Percentiles rank a stretch among this genome's conserved stretches.
These are phyloP conservation scores for Yamadazyma siamensis DNA, from an alignment of 1,139 yeast species.

Conservation along the genomic window DNA sequence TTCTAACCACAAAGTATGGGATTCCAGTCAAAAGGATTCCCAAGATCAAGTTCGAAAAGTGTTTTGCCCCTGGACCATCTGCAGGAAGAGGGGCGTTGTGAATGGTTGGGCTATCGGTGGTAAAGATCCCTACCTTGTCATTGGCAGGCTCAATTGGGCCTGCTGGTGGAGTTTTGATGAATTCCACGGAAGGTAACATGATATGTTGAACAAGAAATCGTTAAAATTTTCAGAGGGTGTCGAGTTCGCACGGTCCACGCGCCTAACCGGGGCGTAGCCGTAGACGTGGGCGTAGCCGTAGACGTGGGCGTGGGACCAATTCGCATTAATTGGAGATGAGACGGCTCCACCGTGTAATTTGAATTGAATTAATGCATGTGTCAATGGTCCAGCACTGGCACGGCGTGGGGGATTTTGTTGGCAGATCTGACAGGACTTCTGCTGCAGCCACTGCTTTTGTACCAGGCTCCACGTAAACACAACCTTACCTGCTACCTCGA, in stretches of 20 bases:
- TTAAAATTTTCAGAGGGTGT: too few relatives aligned
- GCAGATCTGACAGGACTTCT: too few relatives aligned
- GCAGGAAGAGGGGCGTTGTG: slow-evolving; percentile 87
- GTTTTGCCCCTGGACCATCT: slow-evolving; percentile 84
- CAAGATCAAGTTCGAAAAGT: slow-evolving; percentile 66
- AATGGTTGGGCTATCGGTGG: slow-evolving; percentile 69
- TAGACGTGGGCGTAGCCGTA: not conserved
- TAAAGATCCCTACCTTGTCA: slow-evolving; percentile 54
- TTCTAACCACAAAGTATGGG: slow-evolving; percentile 63
- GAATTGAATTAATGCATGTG: too few relatives aligned
- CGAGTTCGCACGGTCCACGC: not conserved
- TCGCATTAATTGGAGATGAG: too few relatives aligned
- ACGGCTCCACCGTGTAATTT: too few relatives aligned
- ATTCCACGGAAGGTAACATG: slow-evolving; percentile 30
- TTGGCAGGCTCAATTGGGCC: slow-evolving; percentile 49
- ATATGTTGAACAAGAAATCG: slow-evolving; percentile 1
- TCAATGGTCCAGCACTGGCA: too few relatives aligned
- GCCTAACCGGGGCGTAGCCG: not conserved
- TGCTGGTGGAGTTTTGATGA: slow-evolving; percentile 58
- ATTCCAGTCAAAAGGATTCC: slow-evolving; percentile 50
- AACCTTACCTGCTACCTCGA: too few relatives aligned
- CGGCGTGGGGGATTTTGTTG: too few relatives aligned
- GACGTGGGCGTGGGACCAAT: slow-evolving; percentile 2
- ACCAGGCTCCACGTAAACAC: too few relatives aligned
- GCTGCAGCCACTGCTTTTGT: too few relatives aligned